Percentiles rank a stretch among this genome's conserved stretches.
These are phyloP conservation scores for Leptographium wingfieldii DNA, from an alignment of 2,329 filamentous ascomycete genomes.

Conservation along the genomic window DNA sequence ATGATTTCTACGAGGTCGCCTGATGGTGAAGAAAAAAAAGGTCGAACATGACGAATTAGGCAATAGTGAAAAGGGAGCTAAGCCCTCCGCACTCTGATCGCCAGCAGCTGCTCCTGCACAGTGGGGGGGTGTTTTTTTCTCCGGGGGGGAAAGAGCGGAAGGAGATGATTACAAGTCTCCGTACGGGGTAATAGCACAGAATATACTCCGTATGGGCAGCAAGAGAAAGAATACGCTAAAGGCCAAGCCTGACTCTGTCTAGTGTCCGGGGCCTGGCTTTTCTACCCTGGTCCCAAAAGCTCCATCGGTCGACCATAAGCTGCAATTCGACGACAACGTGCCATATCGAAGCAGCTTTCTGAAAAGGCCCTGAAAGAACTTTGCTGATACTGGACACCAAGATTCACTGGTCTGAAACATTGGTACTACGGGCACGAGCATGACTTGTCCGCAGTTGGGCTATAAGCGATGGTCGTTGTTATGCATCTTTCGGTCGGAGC, in stretches of 20 bases:
- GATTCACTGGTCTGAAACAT: too few species aligned
- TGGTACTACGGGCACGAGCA: too few species aligned
- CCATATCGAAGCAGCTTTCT: not conserved
- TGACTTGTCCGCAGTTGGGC: too few species aligned
- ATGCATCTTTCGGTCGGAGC: too few species aligned
- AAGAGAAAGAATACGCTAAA: not conserved
- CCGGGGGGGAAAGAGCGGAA: not conserved
- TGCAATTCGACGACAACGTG: not conserved
- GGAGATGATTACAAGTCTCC: not conserved
- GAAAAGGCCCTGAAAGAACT: too few species aligned
- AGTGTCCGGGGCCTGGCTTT: not conserved
- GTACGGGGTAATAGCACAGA: not conserved
- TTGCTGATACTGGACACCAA: too few species aligned
- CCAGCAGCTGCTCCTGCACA: not conserved
- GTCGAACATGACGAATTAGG: not conserved
- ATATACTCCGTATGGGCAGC: not conserved
- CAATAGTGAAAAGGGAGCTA: conserved; percentile 1
- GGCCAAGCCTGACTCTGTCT: not conserved
- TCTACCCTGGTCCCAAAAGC: not conserved
- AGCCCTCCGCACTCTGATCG: conserved; percentile 3
- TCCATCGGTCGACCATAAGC: not conserved
- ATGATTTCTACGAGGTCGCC: not conserved
- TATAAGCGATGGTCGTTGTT: too few species aligned
- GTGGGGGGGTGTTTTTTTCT: not conserved
- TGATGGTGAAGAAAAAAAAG: not conserved